Evolutionary conservation across 2,329 filamentous ascomycete genomes (phyloP).

Genomic region (Ascomycota sp.): DNA sequence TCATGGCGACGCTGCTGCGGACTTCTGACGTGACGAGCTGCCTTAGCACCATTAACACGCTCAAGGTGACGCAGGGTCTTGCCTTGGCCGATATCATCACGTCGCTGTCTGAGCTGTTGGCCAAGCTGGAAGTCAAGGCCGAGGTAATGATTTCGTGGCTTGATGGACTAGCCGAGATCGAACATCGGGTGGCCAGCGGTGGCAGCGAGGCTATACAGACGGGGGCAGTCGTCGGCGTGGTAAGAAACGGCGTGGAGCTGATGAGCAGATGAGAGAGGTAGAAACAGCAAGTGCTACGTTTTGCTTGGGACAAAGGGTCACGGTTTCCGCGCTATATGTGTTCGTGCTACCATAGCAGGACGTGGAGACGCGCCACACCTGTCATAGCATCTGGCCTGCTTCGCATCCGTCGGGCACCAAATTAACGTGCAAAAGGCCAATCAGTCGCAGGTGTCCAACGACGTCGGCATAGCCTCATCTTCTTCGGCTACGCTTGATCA

Average conservation of each 20-base stretch:
- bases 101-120: constrained; percentile 62
- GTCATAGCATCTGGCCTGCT: too few relatives aligned
- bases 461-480: too few relatives aligned
- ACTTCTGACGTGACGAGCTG: constrained; percentile 81
- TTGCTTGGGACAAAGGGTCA: too few relatives aligned
- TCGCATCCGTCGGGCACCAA: too few relatives aligned
- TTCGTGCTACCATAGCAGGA: too few relatives aligned
- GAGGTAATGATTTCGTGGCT: constrained; percentile 85
- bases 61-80: constrained; percentile 71
- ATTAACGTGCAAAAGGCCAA: too few relatives aligned
- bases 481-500: too few relatives aligned
- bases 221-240: constrained; percentile 74
- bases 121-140: constrained; percentile 62
- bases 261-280: constrained; percentile 13
- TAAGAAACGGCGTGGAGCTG: constrained; percentile 71
- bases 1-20: constrained; percentile 62
- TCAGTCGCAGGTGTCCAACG: too few relatives aligned
- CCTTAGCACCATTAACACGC: constrained; percentile 65
- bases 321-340: too few relatives aligned
- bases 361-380: too few relatives aligned
- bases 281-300: too few relatives aligned
- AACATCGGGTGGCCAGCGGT: constrained; percentile 75
- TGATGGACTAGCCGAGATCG: constrained; percentile 76
- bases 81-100: constrained; percentile 90
- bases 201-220: constrained; percentile 80